These are phyloP conservation scores for Lactifluus rugatus DNA, from an alignment of 768 basidiomycete genomes.

Conservation along the genomic window DNA sequence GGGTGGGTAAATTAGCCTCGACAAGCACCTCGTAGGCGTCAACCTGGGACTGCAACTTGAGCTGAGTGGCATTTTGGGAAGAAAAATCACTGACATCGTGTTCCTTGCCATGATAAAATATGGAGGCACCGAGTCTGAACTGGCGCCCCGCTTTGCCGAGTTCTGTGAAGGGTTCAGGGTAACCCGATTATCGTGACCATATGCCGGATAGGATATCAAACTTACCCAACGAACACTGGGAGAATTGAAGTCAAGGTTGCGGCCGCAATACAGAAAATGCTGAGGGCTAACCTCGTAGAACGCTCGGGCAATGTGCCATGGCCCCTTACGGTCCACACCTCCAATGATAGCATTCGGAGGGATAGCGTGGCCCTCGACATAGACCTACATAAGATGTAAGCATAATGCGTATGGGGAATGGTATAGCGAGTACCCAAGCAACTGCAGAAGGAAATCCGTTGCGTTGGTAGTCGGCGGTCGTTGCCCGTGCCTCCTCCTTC, in stretches of 20 bases:
- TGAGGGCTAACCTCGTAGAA: conserved; percentile 16
- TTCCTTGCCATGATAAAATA: conserved; percentile 29
- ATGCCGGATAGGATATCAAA: not conserved
- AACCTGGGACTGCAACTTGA: conserved; percentile 20
- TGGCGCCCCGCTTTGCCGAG: conserved; percentile 29
- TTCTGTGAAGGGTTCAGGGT: conserved; percentile 20
- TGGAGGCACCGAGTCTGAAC: conserved; percentile 23
- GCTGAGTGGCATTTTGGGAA: not conserved
- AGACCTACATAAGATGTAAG: conserved; percentile 7
- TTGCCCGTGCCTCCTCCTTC: conserved; percentile 9
- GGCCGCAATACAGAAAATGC: not conserved
- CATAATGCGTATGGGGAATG: not conserved
- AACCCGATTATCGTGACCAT: not conserved
- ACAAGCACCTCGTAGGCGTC: conserved; percentile 29
- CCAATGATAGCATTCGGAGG: conserved; percentile 18
- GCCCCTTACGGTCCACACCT: conserved; percentile 13
- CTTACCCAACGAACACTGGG: conserved; percentile 15
- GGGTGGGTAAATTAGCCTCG: conserved; percentile 21
- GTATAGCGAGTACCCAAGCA: conserved; percentile 12
- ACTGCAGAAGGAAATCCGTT: conserved; percentile 15
- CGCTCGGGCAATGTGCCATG: conserved; percentile 15
- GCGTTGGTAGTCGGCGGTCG: conserved; percentile 7
- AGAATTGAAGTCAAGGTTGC: not conserved
- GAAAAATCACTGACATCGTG: conserved; percentile 22
- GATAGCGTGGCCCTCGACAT: conserved; percentile 12